Evolutionary conservation across 345 rosid genomes (phyloP), one percentile per base, ranked within the genome.

Genomic region (Citrus cavaleriei): DNA sequence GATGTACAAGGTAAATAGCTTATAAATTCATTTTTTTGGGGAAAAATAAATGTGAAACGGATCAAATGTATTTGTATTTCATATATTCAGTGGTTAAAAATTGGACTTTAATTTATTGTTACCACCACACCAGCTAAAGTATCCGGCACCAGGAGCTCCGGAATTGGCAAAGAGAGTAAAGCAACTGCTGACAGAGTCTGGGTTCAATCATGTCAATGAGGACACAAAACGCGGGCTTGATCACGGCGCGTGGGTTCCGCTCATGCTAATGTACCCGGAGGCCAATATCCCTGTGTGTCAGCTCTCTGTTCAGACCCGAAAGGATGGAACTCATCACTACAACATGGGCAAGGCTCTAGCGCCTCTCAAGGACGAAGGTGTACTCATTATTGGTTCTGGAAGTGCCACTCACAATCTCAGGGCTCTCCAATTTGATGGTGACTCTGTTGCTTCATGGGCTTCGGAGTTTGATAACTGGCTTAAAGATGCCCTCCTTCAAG

Each of bases 181-280:
- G 83, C 90, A 94, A 70, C 74, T 96, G 85, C 82, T 96, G 4
- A 64, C 79, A 73, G 81, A n/a, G 3, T 85, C 91, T 34, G 94
- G 93, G 18, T 80, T 91, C 82, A 74, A 84, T 37, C 88, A 77
- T 6, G 95, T 94, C 9, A 69, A 85, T 46, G 95, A 87, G 84
- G 98, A 94, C 69, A 85, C 63, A 42, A 79, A 85, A 38, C 90
- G 97, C 5, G 98, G 99, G 55, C 87, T 96, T 57, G 99, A 96
- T 82, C 99, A 96, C 66, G 99, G 99, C 10, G 95, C 98, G 25
- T 96, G 99, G 99, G 90, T 91, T 76, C 98, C 97, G 6, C 77
- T 96, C 21, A 91, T 93, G 95, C 84, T 94, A 71, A 96, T 96
- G 99, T 96, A 91, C 71, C 99, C 99, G 0, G 98, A 93, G 73